phyloP scores from a whole-genome alignment of 345 rosid genomes.

The Eucalyptus erythrocorys region DNA sequence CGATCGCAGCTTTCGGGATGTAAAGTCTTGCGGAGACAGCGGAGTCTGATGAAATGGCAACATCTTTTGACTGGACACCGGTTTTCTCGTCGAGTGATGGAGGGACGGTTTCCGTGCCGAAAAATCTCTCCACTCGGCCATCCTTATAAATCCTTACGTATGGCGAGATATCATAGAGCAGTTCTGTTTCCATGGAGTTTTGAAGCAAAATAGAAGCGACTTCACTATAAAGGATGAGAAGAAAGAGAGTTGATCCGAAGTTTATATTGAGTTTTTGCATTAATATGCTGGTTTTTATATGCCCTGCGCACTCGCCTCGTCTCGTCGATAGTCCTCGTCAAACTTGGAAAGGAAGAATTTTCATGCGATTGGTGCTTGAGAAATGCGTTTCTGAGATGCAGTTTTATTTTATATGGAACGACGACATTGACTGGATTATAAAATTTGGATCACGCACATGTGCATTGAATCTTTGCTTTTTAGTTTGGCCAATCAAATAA shows the following conservation, averaged over 20 bases:
- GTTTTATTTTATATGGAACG: background rate
- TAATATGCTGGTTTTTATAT: background rate
- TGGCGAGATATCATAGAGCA: conserved; percentile 3
- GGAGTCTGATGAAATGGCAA: background rate
- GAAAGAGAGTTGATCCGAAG: background rate
- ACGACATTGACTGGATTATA: background rate
- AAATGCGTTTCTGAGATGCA: background rate
- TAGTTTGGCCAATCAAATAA: background rate
- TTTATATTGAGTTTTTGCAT: background rate
- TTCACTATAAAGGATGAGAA: background rate
- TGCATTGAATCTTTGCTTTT: background rate
- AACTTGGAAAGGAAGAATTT: background rate
- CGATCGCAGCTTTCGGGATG: conserved; percentile 1
- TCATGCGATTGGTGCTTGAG: background rate
- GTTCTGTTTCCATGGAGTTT: background rate
- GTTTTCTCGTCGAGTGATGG: background rate
- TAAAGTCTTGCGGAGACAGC: conserved; percentile 9
- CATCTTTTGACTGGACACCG: conserved; percentile 16
- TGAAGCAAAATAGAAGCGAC: background rate
- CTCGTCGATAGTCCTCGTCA: background rate
- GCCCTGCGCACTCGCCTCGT: background rate
- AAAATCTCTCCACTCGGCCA: conserved; percentile 21
- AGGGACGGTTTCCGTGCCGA: conserved; percentile 2
- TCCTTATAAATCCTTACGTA: conserved; percentile 6
- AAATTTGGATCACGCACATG: background rate